Evolutionary conservation across 345 rosid genomes (phyloP).

Genomic region (Chamaenerion angustifolium): DNA sequence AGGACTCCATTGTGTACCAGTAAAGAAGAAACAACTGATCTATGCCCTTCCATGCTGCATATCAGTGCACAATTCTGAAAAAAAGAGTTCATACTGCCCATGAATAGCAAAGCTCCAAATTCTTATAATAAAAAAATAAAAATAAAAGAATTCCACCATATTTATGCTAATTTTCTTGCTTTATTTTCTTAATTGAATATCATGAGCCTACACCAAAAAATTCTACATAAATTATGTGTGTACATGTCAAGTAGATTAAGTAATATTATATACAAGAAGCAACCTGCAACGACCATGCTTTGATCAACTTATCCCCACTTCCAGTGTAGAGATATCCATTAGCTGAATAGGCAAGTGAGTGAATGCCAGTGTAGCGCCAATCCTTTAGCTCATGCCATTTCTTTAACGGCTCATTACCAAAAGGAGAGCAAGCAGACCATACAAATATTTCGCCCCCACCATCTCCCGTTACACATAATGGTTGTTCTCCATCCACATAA

Average conservation of each 20-base stretch:
- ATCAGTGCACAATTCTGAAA: slow-evolving; percentile 53
- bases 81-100: background rate
- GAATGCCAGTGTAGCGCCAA: slow-evolving; percentile 93
- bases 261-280: background rate
- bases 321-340: slow-evolving; percentile 63
- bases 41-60: slow-evolving; percentile 80
- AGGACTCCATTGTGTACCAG: slow-evolving; percentile 47
- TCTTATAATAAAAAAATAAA: too few species aligned
- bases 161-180: too few species aligned
- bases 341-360: slow-evolving; percentile 51
- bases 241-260: background rate
- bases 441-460: slow-evolving; percentile 79
- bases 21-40: slow-evolving; percentile 69
- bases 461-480: slow-evolving; percentile 70
- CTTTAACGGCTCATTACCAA: slow-evolving; percentile 47
- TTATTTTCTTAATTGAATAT: too few species aligned
- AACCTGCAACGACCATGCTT: slow-evolving; percentile 81
- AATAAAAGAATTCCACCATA: too few species aligned
- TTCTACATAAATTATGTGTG: slow-evolving; percentile 1
- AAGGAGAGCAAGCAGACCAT: slow-evolving; percentile 48
- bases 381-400: slow-evolving; percentile 84
- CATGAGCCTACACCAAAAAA: too few species aligned
- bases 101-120: too few species aligned
- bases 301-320: slow-evolving; percentile 78
- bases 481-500: slow-evolving; percentile 45